These are phyloP conservation scores for Alopecurus myosuroides DNA, from an alignment of 176 grass and related monocot genomes.

Conservation along the genomic window DNA sequence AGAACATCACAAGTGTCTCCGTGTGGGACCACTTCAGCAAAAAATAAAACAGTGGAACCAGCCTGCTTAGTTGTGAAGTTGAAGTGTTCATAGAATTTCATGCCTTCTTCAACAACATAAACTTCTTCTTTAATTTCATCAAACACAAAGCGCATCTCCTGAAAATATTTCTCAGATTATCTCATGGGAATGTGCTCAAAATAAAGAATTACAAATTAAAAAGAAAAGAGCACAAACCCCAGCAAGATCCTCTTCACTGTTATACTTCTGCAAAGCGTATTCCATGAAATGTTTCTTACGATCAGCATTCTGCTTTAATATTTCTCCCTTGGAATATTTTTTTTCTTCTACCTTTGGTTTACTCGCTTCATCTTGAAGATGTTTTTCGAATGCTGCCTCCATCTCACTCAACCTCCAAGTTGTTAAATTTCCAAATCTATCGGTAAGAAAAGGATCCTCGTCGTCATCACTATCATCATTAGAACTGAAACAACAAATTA, in stretches of 20 bases:
- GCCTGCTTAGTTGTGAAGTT: neutral
- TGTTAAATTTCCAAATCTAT: constrained; percentile 1
- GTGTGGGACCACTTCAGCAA: neutral
- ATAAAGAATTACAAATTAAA: neutral
- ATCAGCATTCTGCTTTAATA: neutral
- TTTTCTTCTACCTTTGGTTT: neutral
- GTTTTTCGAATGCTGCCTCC: neutral
- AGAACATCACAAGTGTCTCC: neutral
- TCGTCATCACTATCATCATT: neutral
- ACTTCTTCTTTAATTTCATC: neutral
- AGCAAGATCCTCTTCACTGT: neutral
- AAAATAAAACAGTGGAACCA: neutral
- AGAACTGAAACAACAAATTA: neutral
- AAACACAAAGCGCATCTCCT: neutral
- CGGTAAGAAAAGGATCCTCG: neutral
- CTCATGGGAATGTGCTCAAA: neutral
- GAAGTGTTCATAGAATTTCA: neutral
- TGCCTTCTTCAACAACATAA: neutral
- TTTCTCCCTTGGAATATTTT: neutral
- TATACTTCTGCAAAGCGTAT: neutral
- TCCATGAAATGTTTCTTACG: neutral
- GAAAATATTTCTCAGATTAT: neutral
- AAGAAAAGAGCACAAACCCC: neutral
- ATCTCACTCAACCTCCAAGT: neutral
- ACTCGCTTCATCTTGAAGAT: neutral